These are phyloP conservation scores for Aotearoamyces nothofagi DNA, from an alignment of 2,329 filamentous ascomycete genomes.

Conservation along the genomic window DNA sequence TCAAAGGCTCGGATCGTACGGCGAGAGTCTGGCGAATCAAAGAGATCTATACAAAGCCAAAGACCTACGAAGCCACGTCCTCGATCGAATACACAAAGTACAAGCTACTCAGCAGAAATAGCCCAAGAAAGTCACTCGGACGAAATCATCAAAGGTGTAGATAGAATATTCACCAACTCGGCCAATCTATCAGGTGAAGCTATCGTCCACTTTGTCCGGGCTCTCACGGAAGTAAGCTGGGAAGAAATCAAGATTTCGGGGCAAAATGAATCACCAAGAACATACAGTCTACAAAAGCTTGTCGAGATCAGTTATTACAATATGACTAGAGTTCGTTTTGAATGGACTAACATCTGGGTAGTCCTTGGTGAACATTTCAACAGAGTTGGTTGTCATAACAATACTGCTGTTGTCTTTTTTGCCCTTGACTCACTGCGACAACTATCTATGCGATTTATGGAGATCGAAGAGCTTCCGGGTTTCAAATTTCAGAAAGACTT, in stretches of 20 bases:
- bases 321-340: conserved; percentile 95
- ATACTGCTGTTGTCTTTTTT: conserved; percentile 95
- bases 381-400: conserved; percentile 88
- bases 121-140: conserved; percentile 86
- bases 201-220: conserved; percentile 87
- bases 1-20: conserved; percentile 63
- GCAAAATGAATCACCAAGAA: conserved; percentile 86
- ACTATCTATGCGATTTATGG: conserved; percentile 96
- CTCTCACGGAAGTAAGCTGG: conserved; percentile 93
- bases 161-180: conserved; percentile 93
- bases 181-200: conserved; percentile 85
- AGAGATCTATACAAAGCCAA: conserved; percentile 46
- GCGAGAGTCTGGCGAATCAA: conserved; percentile 36
- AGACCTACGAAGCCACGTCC: conserved; percentile 32
- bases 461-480: conserved; percentile 90
- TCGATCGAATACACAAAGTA: conserved; percentile 30
- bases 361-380: conserved; percentile 98
- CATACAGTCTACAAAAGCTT: conserved; percentile 93
- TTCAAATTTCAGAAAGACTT: conserved; percentile 99
- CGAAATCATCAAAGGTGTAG: conserved; percentile 83
- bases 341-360: conserved; percentile 97
- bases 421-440: conserved; percentile 90
- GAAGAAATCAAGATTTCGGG: conserved; percentile 97
- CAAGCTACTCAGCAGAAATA: conserved; percentile 56
- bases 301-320: conserved; percentile 99